Evolutionary conservation across 140 eudicot genomes (phyloP).

Genomic region (Stevia rebaudiana): DNA sequence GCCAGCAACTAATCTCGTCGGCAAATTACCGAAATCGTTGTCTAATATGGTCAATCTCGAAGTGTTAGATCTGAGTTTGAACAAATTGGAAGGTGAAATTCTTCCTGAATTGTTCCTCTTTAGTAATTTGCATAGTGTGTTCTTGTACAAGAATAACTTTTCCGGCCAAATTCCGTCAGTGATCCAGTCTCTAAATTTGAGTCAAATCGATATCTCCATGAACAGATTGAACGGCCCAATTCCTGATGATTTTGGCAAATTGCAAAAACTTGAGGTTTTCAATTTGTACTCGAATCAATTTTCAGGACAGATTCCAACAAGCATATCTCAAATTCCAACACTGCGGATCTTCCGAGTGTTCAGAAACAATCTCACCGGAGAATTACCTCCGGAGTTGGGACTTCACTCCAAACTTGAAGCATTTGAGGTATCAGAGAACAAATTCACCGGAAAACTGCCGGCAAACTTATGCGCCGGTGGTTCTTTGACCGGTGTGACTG

Average conservation of each 20-base stretch:
- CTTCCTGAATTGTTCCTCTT: conserved; percentile 48
- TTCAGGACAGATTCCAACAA: conserved; percentile 45
- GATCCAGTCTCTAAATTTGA: conserved; percentile 40
- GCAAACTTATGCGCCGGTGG: conserved; percentile 56
- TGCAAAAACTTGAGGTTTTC: conserved; percentile 41
- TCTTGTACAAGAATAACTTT: conserved; percentile 43
- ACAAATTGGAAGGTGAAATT: conserved; percentile 47
- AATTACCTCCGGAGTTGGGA: conserved; percentile 64
- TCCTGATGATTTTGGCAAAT: conserved; percentile 53
- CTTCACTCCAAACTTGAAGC: conserved; percentile 61
- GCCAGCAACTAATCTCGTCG: conserved; percentile 41
- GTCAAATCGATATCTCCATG: conserved; percentile 47
- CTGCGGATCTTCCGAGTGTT: conserved; percentile 39
- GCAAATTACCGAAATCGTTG: conserved; percentile 49
- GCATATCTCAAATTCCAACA: conserved; percentile 35
- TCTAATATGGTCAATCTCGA: conserved; percentile 35
- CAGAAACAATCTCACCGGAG: conserved; percentile 52
- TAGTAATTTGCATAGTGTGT: conserved; percentile 31
- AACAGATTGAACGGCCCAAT: conserved; percentile 63
- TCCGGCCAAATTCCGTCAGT: conserved; percentile 50
- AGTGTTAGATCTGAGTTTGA: conserved; percentile 46
- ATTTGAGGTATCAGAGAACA: conserved; percentile 67
- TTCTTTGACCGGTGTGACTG: conserved; percentile 45
- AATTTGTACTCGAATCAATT: conserved; percentile 51
- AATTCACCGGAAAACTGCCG: conserved; percentile 59